These are phyloP conservation scores for Dacryopinax spathularia DNA, from an alignment of 768 basidiomycete species.

Conservation along the genomic window DNA sequence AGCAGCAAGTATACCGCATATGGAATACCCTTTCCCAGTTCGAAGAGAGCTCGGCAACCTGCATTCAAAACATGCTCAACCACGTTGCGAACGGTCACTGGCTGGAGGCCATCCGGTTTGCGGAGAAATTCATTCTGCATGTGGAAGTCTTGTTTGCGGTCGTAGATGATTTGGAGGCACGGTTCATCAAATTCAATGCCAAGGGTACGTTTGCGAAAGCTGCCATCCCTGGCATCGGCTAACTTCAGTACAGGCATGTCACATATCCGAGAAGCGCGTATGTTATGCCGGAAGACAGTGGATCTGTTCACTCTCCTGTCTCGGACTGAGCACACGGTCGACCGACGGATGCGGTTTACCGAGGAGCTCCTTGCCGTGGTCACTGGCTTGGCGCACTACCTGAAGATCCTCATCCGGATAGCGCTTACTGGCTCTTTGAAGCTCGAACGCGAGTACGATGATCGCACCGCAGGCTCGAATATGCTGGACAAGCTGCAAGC, in stretches of 20 bases:
- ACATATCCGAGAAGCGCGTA: conserved; percentile 92
- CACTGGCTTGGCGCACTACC: conserved; percentile 96
- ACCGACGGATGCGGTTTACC: conserved; percentile 83
- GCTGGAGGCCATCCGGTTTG: conserved; percentile 93
- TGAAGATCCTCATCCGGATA: conserved; percentile 98
- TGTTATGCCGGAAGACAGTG: conserved; percentile 97
- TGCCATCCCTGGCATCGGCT: neutral
- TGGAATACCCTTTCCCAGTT: conserved; percentile 98
- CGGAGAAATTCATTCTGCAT: conserved; percentile 95
- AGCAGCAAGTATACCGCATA: conserved; percentile 93
- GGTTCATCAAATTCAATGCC: conserved; percentile 61
- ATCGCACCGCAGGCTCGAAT: conserved; percentile 67
- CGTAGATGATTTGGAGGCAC: conserved; percentile 87
- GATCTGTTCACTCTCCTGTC: conserved; percentile 94
- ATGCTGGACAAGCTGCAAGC: conserved; percentile 90
- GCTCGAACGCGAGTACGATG: conserved; percentile 78
- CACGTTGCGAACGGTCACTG: conserved; percentile 96
- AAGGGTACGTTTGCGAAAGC: conserved; percentile 76
- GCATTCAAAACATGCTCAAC: conserved; percentile 96
- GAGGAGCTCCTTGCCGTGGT: conserved; percentile 93
- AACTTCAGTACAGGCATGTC: conserved; percentile 61
- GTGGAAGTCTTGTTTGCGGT: conserved; percentile 95
- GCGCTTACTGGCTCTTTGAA: conserved; percentile 91
- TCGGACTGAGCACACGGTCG: conserved; percentile 49
- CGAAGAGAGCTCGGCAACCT: conserved; percentile 97